Evolutionary conservation across 2,329 filamentous ascomycete species (phyloP).

Genomic region (Ascocoryne sarcoides): DNA sequence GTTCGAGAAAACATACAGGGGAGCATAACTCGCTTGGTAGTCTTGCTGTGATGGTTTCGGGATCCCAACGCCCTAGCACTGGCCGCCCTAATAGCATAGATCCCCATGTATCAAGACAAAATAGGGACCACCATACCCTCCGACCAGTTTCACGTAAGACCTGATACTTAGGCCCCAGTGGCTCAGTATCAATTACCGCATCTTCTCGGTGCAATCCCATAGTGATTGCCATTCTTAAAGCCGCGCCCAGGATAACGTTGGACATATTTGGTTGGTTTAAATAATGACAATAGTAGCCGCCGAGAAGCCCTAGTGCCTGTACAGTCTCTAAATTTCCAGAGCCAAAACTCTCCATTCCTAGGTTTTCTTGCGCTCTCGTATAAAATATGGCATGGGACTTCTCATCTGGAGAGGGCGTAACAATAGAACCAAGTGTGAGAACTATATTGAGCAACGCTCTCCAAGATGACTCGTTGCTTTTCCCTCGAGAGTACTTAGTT

Average conservation of each 20-base stretch:
- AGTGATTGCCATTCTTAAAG: conserved; percentile 59
- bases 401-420: background rate
- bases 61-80: conserved; percentile 2
- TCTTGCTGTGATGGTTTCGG: background rate
- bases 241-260: conserved; percentile 60
- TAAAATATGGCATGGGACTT: conserved; percentile 1
- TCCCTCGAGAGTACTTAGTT: background rate
- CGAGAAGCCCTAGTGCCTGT: conserved; percentile 60
- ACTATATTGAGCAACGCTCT: background rate
- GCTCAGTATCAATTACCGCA: conserved; percentile 15
- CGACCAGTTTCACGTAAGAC: background rate
- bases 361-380: conserved; percentile 29
- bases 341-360: conserved; percentile 56
- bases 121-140: background rate
- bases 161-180: background rate
- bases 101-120: background rate
- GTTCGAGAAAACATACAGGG: background rate
- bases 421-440: background rate
- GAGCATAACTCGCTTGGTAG: background rate
- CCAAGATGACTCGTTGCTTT: background rate
- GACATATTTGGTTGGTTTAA: conserved; percentile 66
- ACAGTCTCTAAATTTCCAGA: conserved; percentile 60
- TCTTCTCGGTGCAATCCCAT: conserved; percentile 60
- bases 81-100: background rate
- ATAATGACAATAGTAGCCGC: conserved; percentile 66